Evolutionary conservation across 192 early-diverging fungal genomes (phyloP), one percentile per base, ranked within the genome.

Genomic region (Phlyctochytrium planicorne): DNA sequence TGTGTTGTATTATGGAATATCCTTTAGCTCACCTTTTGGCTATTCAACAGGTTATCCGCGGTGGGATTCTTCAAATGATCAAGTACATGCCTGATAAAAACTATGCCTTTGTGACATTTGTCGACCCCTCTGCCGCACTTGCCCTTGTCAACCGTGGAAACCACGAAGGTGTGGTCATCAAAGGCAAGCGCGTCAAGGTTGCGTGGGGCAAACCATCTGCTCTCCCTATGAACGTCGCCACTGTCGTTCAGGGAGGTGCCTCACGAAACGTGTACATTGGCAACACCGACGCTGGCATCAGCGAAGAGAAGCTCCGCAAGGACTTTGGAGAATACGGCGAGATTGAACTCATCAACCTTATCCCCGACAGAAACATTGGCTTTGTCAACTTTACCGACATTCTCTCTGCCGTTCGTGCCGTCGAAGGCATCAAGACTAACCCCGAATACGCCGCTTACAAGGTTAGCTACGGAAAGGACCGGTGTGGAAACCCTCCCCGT

Each of bases 341-440:
- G 59, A 89, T 94, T 52, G 93, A 95, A 70, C 60, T 91, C 55
- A 83, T 95, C 59, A 92, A 94, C 78, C 88, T 91, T 10, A 75
- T 94, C 16, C 76, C 76, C 59, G 91, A 93, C 36, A 94, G 94
- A 68, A 90, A 84, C 62, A 92, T 91, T 68, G 91, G 82, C 0
- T 95, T 95, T 74, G 90, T 95, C 66, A 92, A 90, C 75, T 94
- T 91, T 72, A 89, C 88, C 16, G 88, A 91, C 56, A 89, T 95
- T 60, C 55, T 74, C 1, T 82, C 73, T 23, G 92, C 93, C 14
- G 82, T 95, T 34, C 84, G 83, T 53, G 93, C 92, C 25, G 89
- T 93, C n/a, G 89, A 92, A 25, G 77, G 75, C 3, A 87, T 91
- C 36, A 79, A 81, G 34, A 31, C 53, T 12, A 81, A 88, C 52